Conservation (phyloP, 2,329 filamentous ascomycete genomes). For the Fusarium compactum region DNA sequence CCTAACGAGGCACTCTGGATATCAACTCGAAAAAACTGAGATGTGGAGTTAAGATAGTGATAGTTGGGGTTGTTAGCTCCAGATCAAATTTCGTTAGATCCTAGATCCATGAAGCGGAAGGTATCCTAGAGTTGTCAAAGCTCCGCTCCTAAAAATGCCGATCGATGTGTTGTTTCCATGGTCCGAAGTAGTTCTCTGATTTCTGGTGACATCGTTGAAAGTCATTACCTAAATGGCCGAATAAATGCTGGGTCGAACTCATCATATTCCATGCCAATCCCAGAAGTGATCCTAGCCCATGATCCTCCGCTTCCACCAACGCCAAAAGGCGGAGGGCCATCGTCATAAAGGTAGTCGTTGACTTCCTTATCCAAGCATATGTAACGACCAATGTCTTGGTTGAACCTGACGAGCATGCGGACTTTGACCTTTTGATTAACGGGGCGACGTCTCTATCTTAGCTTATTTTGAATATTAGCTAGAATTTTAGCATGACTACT, state of each 20-base stretch:
- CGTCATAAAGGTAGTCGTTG: conserved; percentile 12
- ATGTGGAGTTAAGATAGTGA: conserved; percentile 17
- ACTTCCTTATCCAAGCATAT: conserved; percentile 14
- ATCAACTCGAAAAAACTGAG: conserved; percentile 28
- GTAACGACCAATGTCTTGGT: not conserved
- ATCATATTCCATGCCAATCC: not conserved
- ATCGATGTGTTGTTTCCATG: rapidly evolving
- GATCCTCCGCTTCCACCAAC: not conserved
- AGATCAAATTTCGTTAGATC: no score
- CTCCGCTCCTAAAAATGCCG: no score
- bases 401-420: not conserved
- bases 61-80: no score
- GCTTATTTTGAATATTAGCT: not conserved
- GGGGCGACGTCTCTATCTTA: not conserved
- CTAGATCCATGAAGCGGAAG: no score
- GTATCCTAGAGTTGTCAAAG: no score
- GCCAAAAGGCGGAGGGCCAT: not conserved
- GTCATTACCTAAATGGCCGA: no score
- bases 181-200: no score
- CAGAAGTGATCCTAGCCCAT: not conserved
- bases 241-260: not conserved
- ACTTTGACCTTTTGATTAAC: not conserved
- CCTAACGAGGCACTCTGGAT: conserved; percentile 39
- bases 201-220: no score
- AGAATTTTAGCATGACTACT: not conserved